Evolutionary conservation across 228 moss, liverwort and hornwort genomes (phyloP).

Genomic region (Sphagnum fallax): DNA sequence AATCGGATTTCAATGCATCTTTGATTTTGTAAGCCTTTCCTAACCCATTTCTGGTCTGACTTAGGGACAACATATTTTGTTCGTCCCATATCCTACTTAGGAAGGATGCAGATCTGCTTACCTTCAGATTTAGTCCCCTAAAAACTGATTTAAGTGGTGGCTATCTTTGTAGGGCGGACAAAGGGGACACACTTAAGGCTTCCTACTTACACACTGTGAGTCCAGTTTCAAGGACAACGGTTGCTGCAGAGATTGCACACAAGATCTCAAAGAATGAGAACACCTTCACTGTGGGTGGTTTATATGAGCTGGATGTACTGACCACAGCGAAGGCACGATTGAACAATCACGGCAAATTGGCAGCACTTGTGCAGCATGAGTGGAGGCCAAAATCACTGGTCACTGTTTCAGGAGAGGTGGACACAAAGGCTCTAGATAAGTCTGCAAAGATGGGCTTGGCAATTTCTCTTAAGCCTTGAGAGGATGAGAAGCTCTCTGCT

Average conservation of each 20-base stretch:
- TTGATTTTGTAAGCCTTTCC: neutral
- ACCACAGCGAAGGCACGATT: slow-evolving; percentile 42
- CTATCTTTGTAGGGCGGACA: slow-evolving; percentile 28
- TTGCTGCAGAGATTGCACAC: slow-evolving; percentile 54
- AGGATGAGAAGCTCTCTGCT: neutral
- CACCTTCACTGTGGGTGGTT: slow-evolving; percentile 54
- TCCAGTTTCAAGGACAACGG: slow-evolving; percentile 36
- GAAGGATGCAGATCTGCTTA: slow-evolving; percentile 8
- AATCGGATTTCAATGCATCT: slow-evolving; percentile 39
- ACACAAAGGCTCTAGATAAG: slow-evolving; percentile 56
- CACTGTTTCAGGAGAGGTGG: slow-evolving; percentile 54
- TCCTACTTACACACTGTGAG: slow-evolving; percentile 45
- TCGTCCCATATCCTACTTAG: slow-evolving; percentile 24
- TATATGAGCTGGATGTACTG: slow-evolving; percentile 53
- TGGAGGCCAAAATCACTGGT: slow-evolving; percentile 62
- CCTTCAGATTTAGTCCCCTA: neutral
- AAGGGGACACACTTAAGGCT: slow-evolving; percentile 51
- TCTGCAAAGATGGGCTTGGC: slow-evolving; percentile 57
- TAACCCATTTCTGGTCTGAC: neutral
- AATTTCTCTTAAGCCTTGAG: slow-evolving; percentile 46
- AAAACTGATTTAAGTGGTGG: too few relatives aligned
- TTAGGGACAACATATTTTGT: too few relatives aligned
- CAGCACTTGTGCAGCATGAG: slow-evolving; percentile 52
- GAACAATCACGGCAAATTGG: slow-evolving; percentile 56
- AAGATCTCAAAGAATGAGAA: slow-evolving; percentile 65